Evolutionary conservation across 2,329 filamentous ascomycete species (phyloP), one percentile per base, ranked within the genome.

Genomic region (Pyrenophora graminea): DNA sequence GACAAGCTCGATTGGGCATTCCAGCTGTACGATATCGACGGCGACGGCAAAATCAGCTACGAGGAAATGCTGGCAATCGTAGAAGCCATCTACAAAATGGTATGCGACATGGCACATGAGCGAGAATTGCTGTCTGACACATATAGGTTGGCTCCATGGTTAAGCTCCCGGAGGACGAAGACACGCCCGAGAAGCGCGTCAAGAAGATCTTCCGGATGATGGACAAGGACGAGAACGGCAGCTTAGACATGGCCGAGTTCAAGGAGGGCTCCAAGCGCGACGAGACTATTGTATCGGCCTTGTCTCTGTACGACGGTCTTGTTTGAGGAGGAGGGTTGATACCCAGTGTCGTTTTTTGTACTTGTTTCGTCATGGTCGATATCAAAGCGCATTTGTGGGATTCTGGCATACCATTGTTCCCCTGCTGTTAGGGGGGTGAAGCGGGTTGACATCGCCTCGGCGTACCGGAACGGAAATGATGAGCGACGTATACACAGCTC

Each of bases 61-160:
- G 91, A 97, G 48, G 94, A 99, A 80, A 99, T 99, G 94, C 81
- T 99, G 62, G 88, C 91, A 65, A 99, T 99, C 72, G 94, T 99
- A 49, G 93, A 97, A 79, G 94, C 94, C 48, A 99, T 99, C 72
- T 99, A 99, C 83, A 99, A 97, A 77, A 99, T 99, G 94, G 94
- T 97, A 58, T 19, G 68, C 27, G 31, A 9, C 3, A n/a, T 21
- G 8, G 6, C 31, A 3, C 23, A 4, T 40, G 13, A 12, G 7
- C 6, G 17, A 8, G 27, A 13, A 39, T 17, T 10, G 4, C 27
- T 30, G 15, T 36, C 64, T 72, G 39, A 72, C 55, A 47, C 15
- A 2, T 21, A 7, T 62, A 97, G 92, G 92, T 97, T 68, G 94
- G 94, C 61, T 96, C 92, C 45, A 99, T 99, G 94, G 94, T 99